Conservation (phyloP, 169 alveolate genomes). For the Toxoplasma gondii region DNA sequence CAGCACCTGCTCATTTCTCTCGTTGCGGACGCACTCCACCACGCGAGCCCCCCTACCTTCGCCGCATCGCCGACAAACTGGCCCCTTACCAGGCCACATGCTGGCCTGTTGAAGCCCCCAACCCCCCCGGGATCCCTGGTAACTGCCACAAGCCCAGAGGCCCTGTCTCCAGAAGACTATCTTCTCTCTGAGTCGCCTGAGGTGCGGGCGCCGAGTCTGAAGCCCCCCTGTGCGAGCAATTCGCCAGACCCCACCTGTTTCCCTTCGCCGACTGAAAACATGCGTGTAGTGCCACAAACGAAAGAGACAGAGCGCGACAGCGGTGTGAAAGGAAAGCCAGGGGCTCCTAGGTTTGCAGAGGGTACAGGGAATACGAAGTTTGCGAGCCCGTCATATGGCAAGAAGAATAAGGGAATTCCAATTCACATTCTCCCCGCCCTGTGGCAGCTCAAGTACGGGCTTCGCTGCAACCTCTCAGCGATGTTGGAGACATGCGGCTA, state of each 20-base stretch:
- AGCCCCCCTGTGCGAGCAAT: not conserved
- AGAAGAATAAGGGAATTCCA: not conserved
- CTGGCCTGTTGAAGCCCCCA: not conserved
- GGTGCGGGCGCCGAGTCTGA: not conserved
- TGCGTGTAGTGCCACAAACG: not conserved
- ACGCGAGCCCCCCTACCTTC: not conserved
- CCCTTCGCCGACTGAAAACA: not conserved
- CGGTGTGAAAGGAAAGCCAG: not conserved
- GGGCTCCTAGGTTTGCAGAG: not conserved
- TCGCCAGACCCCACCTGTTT: not conserved
- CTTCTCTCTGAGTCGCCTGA: not conserved
- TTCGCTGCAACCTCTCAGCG: constrained; percentile 23
- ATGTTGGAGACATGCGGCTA: constrained; percentile 40
- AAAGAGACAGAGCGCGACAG: not conserved
- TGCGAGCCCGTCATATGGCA: not conserved
- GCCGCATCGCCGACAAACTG: not conserved
- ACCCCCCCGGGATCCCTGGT: not conserved
- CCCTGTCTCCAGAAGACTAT: not conserved
- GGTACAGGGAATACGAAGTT: not conserved
- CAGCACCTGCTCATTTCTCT: constrained; percentile 30
- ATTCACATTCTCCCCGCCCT: constrained; percentile 22
- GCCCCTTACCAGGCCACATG: not conserved
- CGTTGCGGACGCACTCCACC: constrained; percentile 33
- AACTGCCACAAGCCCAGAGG: not conserved
- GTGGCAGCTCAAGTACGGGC: constrained; percentile 42